Base-by-base conservation (phyloP, 2,329 filamentous ascomycete species). In the Chalaropsis ovoidea region DNA sequence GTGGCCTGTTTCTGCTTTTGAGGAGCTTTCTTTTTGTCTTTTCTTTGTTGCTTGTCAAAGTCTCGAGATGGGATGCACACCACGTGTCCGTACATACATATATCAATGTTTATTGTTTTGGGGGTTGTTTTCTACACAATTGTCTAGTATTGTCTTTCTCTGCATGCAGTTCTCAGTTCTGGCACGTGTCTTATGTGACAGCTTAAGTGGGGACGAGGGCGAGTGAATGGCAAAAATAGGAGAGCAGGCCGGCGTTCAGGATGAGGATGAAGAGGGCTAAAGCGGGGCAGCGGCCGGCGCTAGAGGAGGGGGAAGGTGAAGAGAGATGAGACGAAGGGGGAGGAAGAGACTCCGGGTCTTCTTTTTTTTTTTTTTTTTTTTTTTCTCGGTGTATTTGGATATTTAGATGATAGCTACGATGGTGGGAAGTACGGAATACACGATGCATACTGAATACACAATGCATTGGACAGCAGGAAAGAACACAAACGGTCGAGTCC, bases 181-280 rank as follows among this genome's bases (percentile, higher is more conserved):
- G 8, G 39, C 43, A 43, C 43, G 22, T 62, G 39, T 62, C n/a
- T 27, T 43, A 31, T 39, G 60, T 47, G 43, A 62, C 60, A 62
- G 39, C n/a, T 62, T 62, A 43, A 62, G 60, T 62, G 60, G 60
- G 1, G 39, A 47, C 27, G 54, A n/a, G 10, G 27, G n/a, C 52
- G 8, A 39, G 15, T n/a, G 13, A 31, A 58, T n/a, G 27, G n/a
- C 54, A 39, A 58, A 58, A 39, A 58, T 4, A 58, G 54, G 27
- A 58, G 24, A 39, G 10, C 22, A n/a, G 39, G 27, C 15, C 27
- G n/a, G 54, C n/a, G 31, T 58, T 11, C 10, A 35, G 11, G 54
- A 58, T 39, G 24, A 56, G 27, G 3, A 31, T n/a, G 49, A 27
- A 31, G 24, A 17, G 52, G 15, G 17, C 8, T 15, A 8, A 35